Evolutionary conservation across 441 rosid genomes (phyloP).

Genomic region (Erodium texanum): DNA sequence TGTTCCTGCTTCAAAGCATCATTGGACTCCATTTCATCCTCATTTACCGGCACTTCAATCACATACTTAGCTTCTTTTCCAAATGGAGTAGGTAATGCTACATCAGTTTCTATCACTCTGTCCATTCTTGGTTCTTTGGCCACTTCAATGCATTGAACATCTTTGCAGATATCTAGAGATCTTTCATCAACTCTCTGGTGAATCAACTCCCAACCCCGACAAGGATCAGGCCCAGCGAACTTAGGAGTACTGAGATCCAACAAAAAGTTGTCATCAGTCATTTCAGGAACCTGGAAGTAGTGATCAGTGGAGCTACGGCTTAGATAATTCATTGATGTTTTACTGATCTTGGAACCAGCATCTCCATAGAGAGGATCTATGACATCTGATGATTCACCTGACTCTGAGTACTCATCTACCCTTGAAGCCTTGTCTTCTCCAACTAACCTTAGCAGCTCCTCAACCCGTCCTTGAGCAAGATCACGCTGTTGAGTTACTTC

Average conservation of each 20-base stretch:
- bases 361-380: slow-evolving; percentile 6
- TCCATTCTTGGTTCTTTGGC: slow-evolving; percentile 3
- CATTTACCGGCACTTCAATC: slow-evolving; percentile 1
- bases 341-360: not conserved
- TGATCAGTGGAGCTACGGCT: not conserved
- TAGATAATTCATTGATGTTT: not conserved
- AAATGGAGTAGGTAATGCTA: not conserved
- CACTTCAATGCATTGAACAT: slow-evolving; percentile 1
- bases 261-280: not conserved
- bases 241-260: not conserved
- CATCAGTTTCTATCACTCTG: not conserved
- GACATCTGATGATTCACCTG: slow-evolving; percentile 4
- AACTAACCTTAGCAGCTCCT: slow-evolving; percentile 40
- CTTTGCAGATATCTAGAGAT: slow-evolving; percentile 4
- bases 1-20: not conserved
- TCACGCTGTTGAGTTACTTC: slow-evolving; percentile 50
- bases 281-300: slow-evolving; percentile 3
- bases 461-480: slow-evolving; percentile 48
- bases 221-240: not conserved
- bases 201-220: not conserved
- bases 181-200: not conserved
- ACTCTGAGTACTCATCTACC: slow-evolving; percentile 9
- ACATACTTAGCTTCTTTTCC: not conserved
- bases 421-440: slow-evolving; percentile 36
- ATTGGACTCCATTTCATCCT: not conserved